Conservation (phyloP, 2,329 filamentous ascomycete genomes). For the Fusarium decemcellulare region DNA sequence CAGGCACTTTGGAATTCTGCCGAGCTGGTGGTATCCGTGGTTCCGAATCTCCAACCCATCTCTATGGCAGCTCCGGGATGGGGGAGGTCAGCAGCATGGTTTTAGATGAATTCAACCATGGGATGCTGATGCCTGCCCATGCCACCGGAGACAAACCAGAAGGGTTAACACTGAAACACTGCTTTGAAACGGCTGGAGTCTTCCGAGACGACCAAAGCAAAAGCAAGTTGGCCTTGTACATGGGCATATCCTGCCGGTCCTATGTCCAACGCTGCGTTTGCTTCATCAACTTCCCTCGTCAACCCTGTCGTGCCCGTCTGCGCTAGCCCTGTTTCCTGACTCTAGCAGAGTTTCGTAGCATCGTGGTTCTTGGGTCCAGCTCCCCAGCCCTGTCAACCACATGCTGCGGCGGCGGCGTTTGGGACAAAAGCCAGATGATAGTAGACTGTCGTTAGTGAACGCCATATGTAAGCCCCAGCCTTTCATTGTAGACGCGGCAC, state of each 20-base stretch:
- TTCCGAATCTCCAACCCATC: conserved; percentile 2
- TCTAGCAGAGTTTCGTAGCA: conserved; percentile 16
- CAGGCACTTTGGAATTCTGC: conserved; percentile 1
- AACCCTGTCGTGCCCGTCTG: conserved; percentile 19
- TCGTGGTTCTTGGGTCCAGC: conserved; percentile 6
- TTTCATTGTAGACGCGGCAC: conserved; percentile 8
- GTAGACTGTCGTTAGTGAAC: conserved; percentile 23
- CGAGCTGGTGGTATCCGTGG: conserved; percentile 14
- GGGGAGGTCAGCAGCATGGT: conserved; percentile 2
- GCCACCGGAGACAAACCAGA: conserved; percentile 20
- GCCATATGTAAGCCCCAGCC: conserved; percentile 32
- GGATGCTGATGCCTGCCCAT: conserved; percentile 40
- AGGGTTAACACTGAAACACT: conserved; percentile 42
- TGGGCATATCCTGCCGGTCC: conserved; percentile 16
- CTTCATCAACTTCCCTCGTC: conserved; percentile 3
- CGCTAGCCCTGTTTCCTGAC: conserved; percentile 13
- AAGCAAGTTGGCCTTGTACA: conserved; percentile 22
- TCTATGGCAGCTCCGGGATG: conserved; percentile 10
- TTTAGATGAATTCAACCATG: conserved; percentile 16
- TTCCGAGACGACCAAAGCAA: conserved; percentile 19
- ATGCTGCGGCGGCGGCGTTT: conserved; percentile 11
- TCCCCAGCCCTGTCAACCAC: conserved; percentile 13
- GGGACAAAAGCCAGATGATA: conserved; percentile 12
- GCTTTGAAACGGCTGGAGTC: conserved; percentile 44
- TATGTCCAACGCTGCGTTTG: conserved; percentile 14